A percentile compares a stretch with the other conserved stretches of the same genome.
Evolutionary conservation across 1,139 yeast species (phyloP).

Genomic region (Blastobotrys aristatus): DNA sequence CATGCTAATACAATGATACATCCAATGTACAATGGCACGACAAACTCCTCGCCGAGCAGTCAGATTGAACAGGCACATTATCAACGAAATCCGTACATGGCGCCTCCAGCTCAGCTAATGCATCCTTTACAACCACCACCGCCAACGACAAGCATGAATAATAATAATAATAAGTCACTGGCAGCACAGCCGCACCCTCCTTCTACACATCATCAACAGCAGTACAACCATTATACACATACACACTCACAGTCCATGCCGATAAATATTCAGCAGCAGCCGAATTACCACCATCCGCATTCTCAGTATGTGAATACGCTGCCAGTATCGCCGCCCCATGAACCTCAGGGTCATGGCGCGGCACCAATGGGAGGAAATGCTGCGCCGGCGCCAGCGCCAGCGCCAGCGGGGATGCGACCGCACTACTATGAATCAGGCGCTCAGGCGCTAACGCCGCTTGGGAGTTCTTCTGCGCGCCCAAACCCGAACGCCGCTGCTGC

Average conservation of each 20-base stretch:
- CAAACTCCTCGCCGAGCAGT: too few species aligned
- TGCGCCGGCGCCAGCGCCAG: too few species aligned
- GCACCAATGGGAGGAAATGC: too few species aligned
- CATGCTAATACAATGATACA: neutral
- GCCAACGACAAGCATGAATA: neutral
- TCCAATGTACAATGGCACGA: neutral
- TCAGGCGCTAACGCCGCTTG: too few species aligned
- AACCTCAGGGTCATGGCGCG: too few species aligned
- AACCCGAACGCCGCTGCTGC: too few species aligned
- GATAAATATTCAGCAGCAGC: neutral
- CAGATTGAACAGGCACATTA: neutral
- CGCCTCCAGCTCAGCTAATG: constrained; percentile 6
- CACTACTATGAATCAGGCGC: too few species aligned
- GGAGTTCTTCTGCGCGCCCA: too few species aligned
- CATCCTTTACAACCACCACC: constrained; percentile 9
- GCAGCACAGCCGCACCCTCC: neutral
- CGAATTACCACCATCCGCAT: constrained; percentile 3
- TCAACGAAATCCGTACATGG: constrained; percentile 6
- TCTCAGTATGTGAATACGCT: neutral
- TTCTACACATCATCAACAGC: neutral
- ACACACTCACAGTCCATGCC: neutral
- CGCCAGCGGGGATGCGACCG: too few species aligned
- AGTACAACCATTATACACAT: neutral
- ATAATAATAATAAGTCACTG: neutral
- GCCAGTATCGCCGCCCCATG: neutral